A percentile compares a stretch with the other conserved stretches of the same genome.
Conservation (phyloP, 768 basidiomycete species). For the Scleroderma bovista region DNA sequence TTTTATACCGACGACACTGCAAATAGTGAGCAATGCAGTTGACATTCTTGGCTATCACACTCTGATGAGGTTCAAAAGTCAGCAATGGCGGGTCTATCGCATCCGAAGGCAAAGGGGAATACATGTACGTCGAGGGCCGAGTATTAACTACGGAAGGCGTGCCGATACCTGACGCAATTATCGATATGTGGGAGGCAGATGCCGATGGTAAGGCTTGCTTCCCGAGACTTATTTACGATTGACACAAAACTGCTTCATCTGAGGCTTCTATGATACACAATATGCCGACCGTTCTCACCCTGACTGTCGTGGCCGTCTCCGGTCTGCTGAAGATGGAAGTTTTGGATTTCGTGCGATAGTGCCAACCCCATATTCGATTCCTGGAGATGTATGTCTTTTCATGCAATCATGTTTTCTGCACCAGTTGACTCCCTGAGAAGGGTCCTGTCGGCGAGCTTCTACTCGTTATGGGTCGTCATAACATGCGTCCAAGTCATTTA, state of each 20-base stretch:
- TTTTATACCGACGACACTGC: constrained; percentile 78
- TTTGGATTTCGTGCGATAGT: constrained; percentile 72
- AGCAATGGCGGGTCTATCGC: constrained; percentile 70
- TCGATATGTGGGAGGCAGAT: constrained; percentile 87
- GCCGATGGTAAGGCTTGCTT: constrained; percentile 38
- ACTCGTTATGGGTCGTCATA: constrained; percentile 53
- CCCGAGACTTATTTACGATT: constrained; percentile 30
- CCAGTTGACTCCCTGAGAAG: constrained; percentile 23
- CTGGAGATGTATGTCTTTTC: constrained; percentile 47
- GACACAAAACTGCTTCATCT: background rate
- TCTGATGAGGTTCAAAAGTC: constrained; percentile 35
- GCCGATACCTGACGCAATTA: constrained; percentile 58
- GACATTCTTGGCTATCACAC: background rate
- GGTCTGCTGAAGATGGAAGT: constrained; percentile 51
- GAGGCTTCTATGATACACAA: constrained; percentile 40
- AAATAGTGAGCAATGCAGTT: constrained; percentile 42
- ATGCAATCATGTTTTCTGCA: constrained; percentile 1
- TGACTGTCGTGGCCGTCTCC: constrained; percentile 70
- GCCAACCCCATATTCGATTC: constrained; percentile 66
- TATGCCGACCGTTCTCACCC: constrained; percentile 51
- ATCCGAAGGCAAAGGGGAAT: constrained; percentile 82
- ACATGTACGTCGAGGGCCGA: constrained; percentile 74
- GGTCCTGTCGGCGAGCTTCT: constrained; percentile 71
- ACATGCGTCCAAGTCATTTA: constrained; percentile 75
- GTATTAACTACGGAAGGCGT: constrained; percentile 54